Conservation (phyloP, 176 grass and related monocot genomes). For the Oryza coarctata region DNA sequence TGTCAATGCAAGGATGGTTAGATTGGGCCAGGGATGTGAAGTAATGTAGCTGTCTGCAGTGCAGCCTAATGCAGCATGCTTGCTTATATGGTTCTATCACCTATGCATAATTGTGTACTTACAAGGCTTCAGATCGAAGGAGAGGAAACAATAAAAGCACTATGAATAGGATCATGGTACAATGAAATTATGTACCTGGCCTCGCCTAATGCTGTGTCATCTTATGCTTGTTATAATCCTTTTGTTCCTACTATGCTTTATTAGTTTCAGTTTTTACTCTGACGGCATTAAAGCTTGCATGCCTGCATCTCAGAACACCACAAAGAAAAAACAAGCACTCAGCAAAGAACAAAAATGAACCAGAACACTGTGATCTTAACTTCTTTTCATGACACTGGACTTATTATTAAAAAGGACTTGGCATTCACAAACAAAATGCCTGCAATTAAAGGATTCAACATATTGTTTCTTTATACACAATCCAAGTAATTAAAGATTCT, state of each 20-base stretch:
- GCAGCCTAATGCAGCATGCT: not conserved
- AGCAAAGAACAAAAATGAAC: too few species aligned
- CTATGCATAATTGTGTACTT: conserved; percentile 17
- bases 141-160: conserved; percentile 24
- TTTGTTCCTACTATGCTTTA: conserved; percentile 24
- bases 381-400: too few species aligned
- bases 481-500: not conserved
- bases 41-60: conserved; percentile 20
- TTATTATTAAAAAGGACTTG: too few species aligned
- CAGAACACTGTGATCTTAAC: too few species aligned
- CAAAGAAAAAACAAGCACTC: not conserved
- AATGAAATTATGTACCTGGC: not conserved
- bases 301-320: not conserved
- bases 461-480: not conserved
- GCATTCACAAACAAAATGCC: too few species aligned
- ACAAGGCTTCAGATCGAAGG: conserved; percentile 17
- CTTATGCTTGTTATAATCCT: conserved; percentile 31
- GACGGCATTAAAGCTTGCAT: not conserved
- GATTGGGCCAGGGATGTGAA: conserved; percentile 20
- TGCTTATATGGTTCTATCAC: not conserved
- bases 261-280: not conserved
- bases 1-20: not conserved
- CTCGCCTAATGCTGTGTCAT: conserved; percentile 13
- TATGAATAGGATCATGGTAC: conserved; percentile 40
- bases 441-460: not conserved